Base-by-base conservation (phyloP, 345 rosid genomes). In the Eucalyptus decipiens region DNA sequence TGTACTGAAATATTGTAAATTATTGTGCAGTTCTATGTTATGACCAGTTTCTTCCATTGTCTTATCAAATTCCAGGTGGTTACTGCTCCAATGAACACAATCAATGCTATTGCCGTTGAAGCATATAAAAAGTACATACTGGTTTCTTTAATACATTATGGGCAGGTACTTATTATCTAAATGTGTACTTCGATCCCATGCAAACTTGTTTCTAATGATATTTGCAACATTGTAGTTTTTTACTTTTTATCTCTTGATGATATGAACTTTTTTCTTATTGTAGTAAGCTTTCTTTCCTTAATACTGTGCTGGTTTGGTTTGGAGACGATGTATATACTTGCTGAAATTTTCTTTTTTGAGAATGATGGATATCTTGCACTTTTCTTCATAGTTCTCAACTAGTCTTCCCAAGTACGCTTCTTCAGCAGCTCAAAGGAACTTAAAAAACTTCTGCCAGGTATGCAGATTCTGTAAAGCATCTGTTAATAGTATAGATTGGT, bases 341-440 rank as follows among this genome's bases (percentile, higher is more conserved):
- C 87, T 86, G 56, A 50, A 19, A n/a, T 30, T 67, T 23, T 87
- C 60, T 6, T 86, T 60, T 34, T 28, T n/a, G 80, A 43, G 88
- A 65, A 76, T 89, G 43, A 72, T 58, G 65, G 49, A 52, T 88
- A 50, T 89, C 90, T 80, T 90, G 58, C 45, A 85, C 85, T 72
- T 91, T 88, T 90, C 54, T 86, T 72, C 21, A 32, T 95, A 98
- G 99, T 95, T 94, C 91, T 93, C 94, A 87, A 89, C 91, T 89
- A 95, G 89, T 91, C 98, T 97, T 87, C 98, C 98, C 54, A 98
- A 97, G 93, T 98, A 97, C 50, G 91, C 98, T 89, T 97, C 99
- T 89, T 89, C 96, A 87, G 92, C 93, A 87, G 98, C 96, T 89
- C 99, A 98, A 94, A 98, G 99, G 92, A 95, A 92, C 93, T 87